Base-by-base conservation (phyloP, 495 filamentous ascomycete genomes). In the Diplogelasinospora grovesii region DNA sequence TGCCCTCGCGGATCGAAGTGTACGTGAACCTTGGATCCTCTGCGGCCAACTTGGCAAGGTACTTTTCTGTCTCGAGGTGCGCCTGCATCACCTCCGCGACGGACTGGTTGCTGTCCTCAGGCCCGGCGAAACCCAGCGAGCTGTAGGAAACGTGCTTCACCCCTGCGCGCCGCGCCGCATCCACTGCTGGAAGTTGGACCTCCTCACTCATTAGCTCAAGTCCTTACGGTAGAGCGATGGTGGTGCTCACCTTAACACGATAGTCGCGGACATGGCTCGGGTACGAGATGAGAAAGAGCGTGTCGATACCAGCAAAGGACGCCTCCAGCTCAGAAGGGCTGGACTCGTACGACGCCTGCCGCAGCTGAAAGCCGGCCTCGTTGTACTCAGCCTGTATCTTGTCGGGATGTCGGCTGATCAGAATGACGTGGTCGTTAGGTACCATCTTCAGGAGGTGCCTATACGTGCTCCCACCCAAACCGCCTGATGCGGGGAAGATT, bases 121-220 rank as follows among this genome's bases (percentile, higher is more conserved):
- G 54, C 5, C 64, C 72, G 9, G 51, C 51, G 43, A 82, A 82
- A 0, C 65, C 81, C 5, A 87, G 73, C 7, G 76, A 81, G 4
- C 74, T 75, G 68, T 86, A 87, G 57, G 77, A 80, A 31, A 86
- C 68, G 48, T 83, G 73, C 38, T 61, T 63, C 3, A 85, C 77
- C 21, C 77, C 77, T 1, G 65, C 74, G 8, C 56, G 60, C 2
- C 61, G 53, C 0, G 81, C 82, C 3, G 77, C 75, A 39, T 78
- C 60, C 16, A 85, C 74, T 3, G 77, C 79, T 0, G 50, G 49
- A 39, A 54, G 41, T 19, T 60, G 54, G 31, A 59, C 48, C 48
- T 56, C 8, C 1, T 8, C 8, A 27, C 11, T 15, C 3, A 11
- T 27, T 27, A 24, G 6, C n/a, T 16, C 5, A 4, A 15, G 19